Evolutionary conservation across 306 rosid species (phyloP).

Genomic region (Vicia sativa): DNA sequence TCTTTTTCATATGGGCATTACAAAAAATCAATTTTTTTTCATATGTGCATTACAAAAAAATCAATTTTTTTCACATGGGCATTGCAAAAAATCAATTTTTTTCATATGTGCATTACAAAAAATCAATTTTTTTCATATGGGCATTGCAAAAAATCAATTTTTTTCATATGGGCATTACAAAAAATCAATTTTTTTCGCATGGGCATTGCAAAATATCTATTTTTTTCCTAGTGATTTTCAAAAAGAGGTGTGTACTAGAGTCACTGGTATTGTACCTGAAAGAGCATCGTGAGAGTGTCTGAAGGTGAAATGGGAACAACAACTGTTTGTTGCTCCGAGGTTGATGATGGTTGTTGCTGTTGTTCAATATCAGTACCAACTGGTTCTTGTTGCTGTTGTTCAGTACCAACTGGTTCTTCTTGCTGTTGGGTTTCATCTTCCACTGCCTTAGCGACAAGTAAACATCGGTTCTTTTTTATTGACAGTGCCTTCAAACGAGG

Average conservation of each 20-base stretch:
- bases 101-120: too few species aligned
- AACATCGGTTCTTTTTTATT: constrained; percentile 31
- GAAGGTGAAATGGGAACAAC: constrained; percentile 79
- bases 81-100: too few species aligned
- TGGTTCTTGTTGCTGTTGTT: constrained; percentile 36
- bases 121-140: not conserved
- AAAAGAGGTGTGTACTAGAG: not conserved
- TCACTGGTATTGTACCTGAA: constrained; percentile 57
- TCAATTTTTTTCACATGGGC: not conserved
- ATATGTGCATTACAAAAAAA: too few species aligned
- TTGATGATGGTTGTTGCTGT: constrained; percentile 34
- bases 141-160: not conserved
- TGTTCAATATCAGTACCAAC: constrained; percentile 34
- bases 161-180: not conserved
- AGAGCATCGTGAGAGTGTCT: constrained; percentile 78
- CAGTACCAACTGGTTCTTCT: constrained; percentile 32
- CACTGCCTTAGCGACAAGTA: constrained; percentile 44
- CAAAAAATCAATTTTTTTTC: too few species aligned
- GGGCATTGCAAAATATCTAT: not conserved
- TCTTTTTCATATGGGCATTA: too few species aligned
- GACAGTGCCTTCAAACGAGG: constrained; percentile 34
- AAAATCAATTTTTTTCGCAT: not conserved
- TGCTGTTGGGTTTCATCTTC: constrained; percentile 55
- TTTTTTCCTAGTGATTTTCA: constrained; percentile 6
- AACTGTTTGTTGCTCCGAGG: constrained; percentile 61